A percentile compares a stretch with the other conserved stretches of the same genome.
These are phyloP conservation scores for Trametes pubescens DNA, from an alignment of 1,284 basidiomycete species.

Conservation along the genomic window DNA sequence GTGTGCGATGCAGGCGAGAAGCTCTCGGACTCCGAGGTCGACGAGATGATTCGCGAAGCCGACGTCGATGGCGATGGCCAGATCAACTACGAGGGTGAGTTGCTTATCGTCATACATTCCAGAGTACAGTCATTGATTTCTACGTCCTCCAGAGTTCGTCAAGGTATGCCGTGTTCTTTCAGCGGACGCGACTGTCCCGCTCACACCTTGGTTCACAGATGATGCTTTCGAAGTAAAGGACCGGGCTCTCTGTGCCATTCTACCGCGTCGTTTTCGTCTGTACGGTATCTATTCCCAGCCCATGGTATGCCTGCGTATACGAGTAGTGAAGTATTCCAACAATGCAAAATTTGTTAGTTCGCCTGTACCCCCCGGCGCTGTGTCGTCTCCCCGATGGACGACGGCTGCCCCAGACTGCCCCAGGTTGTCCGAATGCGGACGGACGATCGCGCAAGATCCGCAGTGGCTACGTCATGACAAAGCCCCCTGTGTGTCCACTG, in stretches of 20 bases:
- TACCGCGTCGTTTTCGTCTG: slow-evolving; percentile 14
- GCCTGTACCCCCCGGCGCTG: neutral
- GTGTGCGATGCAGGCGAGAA: slow-evolving; percentile 75
- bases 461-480: slow-evolving; percentile 30
- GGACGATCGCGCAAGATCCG: slow-evolving; percentile 18
- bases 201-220: slow-evolving; percentile 48
- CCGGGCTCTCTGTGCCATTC: slow-evolving; percentile 20
- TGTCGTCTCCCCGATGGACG: too few species aligned
- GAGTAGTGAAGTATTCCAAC: slow-evolving; percentile 17
- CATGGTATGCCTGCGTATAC: slow-evolving; percentile 27
- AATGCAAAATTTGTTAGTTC: neutral
- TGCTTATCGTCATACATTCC: neutral
- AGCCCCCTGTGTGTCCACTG: slow-evolving; percentile 24
- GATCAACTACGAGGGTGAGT: slow-evolving; percentile 84
- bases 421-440: slow-evolving; percentile 5
- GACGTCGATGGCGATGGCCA: slow-evolving; percentile 95
- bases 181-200: neutral
- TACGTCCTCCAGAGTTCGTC: slow-evolving; percentile 63
- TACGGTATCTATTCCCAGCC: slow-evolving; percentile 31
- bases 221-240: slow-evolving; percentile 63
- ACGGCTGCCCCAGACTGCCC: too few species aligned
- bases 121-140: neutral
- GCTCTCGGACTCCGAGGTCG: slow-evolving; percentile 91
- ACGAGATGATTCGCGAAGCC: slow-evolving; percentile 99
- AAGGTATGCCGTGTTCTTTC: slow-evolving; percentile 53